Evolutionary conservation across 805 yeast genomes (phyloP).

Genomic region (Saturnispora quitensis): DNA sequence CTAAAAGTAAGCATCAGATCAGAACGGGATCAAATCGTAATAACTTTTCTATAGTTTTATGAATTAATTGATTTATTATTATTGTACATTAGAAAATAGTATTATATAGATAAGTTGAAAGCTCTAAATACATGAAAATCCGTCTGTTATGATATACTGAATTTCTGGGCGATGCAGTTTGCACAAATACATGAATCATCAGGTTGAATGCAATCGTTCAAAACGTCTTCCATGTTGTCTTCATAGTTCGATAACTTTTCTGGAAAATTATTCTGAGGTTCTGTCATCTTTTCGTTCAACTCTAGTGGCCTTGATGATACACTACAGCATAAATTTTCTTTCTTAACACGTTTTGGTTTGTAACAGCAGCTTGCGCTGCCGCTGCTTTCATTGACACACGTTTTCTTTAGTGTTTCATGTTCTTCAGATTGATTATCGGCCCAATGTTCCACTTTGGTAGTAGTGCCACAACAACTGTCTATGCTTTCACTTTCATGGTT

Average conservation of each 20-base stretch:
- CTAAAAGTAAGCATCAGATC: constrained; percentile 38
- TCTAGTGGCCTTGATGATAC: not conserved
- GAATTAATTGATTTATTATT: not conserved
- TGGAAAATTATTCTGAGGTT: constrained; percentile 2
- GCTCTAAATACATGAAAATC: not conserved
- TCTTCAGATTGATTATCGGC: not conserved
- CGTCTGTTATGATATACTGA: not conserved
- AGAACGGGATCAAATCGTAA: constrained; percentile 53
- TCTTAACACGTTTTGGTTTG: not conserved
- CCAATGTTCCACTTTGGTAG: not conserved
- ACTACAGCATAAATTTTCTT: not conserved
- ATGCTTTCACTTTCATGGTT: not conserved
- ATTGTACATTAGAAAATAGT: not conserved
- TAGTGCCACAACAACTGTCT: not conserved
- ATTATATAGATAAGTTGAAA: not conserved
- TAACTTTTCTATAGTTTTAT: constrained; percentile 51
- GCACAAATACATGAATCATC: constrained; percentile 25
- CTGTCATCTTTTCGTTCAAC: not conserved
- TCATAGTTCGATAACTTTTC: constrained; percentile 3
- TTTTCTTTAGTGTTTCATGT: not conserved
- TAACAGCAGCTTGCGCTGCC: not conserved
- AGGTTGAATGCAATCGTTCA: constrained; percentile 26
- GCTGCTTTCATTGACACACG: not conserved
- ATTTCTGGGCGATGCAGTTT: constrained; percentile 28
- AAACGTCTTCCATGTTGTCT: constrained; percentile 10